phyloP scores from a whole-genome alignment of 306 rosid genomes.

The Begonia peltatifolia region DNA sequence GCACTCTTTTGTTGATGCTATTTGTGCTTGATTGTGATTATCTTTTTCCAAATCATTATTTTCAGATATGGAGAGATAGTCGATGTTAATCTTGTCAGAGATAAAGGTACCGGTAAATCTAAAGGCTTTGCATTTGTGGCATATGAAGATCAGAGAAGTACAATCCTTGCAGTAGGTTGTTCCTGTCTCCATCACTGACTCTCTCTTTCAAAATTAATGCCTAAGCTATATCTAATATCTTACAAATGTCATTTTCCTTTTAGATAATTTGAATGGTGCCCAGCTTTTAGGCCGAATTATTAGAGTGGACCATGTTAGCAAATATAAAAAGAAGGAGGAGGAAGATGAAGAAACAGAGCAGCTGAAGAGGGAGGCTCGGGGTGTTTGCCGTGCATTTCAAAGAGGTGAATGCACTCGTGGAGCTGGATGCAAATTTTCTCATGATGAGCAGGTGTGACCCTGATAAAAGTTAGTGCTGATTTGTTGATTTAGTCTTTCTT shows the following conservation, averaged over 20 bases:
- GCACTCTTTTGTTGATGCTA: background rate
- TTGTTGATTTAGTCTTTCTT: no score
- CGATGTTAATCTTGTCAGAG: conserved; percentile 83
- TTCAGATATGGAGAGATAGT: conserved; percentile 80
- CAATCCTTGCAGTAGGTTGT: conserved; percentile 76
- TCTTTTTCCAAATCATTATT: background rate
- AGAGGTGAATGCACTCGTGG: conserved; percentile 91
- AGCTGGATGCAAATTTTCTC: conserved; percentile 80
- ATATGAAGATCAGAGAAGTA: conserved; percentile 88
- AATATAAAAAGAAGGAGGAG: conserved; percentile 84
- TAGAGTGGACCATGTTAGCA: conserved; percentile 77
- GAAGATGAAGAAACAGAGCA: conserved; percentile 79
- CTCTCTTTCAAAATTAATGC: background rate
- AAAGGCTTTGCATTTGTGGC: conserved; percentile 88
- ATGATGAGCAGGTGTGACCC: conserved; percentile 57
- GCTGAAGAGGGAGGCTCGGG: conserved; percentile 78
- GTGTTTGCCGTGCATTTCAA: conserved; percentile 91
- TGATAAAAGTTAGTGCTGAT: no score
- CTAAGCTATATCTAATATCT: background rate
- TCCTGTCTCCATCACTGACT: background rate
- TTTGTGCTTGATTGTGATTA: background rate
- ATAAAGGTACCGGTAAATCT: conserved; percentile 80
- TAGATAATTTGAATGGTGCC: conserved; percentile 88
- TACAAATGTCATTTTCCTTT: background rate
- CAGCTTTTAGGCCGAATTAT: conserved; percentile 63